Base-by-base conservation (phyloP, 768 basidiomycete genomes). In the Sporobolomyces phaffii region DNA sequence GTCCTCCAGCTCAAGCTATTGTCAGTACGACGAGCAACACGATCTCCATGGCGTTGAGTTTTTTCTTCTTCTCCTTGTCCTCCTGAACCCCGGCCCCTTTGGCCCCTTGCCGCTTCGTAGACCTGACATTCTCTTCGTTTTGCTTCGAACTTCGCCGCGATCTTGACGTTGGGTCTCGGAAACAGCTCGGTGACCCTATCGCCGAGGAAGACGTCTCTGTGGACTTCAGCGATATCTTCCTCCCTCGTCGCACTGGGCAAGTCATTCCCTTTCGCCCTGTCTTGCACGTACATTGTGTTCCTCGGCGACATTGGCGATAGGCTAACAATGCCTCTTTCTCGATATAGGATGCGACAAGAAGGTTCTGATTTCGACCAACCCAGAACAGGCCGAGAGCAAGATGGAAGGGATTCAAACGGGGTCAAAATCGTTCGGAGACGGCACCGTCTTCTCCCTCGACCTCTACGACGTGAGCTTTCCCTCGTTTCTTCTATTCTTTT, bases 381-480 rank as follows among this genome's bases (percentile, higher is more conserved):
- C 62, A 0, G 40, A 36, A 15, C 33, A 36, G 10, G 28, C 62
- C 0, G 47, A 43, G 1, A 29, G 44, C 0, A 20, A 24, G 24
- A 70, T 71, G 62, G 69, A 71, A 6, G 45, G 45, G 17, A 63
- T 56, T 29, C 38, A 56, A 43, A 56, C 54, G 13, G 54, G 54
- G 7, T 41, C 40, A 13, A 41, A 29, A 29, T 41, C 38, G 50
- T 34, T 36, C 28, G 70, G 70, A 2, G 70, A 64, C 28, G 70
- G 70, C 7, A 66, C 70, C 6, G 70, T 71, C 2, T 71, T 71
- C 22, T 53, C 65, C 2, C 53, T 71, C 24, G 70, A 71, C 20
- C 6, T 71, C 5, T 29, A 60, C n/a, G 47, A 64, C 44, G 69
- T 65, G 38, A 14, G 68, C n/a, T n/a, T n/a, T n/a, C n/a, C n/a